phyloP scores from a whole-genome alignment of 2,329 filamentous ascomycete genomes.

The Diaporthe ampelina region DNA sequence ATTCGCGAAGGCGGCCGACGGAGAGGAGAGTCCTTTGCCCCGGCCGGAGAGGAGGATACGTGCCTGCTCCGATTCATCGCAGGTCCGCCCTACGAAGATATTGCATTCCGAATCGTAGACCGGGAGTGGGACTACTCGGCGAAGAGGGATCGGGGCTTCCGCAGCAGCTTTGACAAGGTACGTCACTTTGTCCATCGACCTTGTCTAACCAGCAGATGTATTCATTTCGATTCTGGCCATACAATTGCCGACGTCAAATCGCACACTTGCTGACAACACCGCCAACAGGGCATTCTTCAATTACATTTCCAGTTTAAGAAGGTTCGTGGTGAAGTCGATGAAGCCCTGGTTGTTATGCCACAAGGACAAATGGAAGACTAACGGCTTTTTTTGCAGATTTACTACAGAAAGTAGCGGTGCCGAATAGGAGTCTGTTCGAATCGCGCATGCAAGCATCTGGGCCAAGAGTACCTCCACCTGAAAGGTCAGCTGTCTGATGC shows the following conservation, averaged over 20 bases:
- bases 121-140: conserved; percentile 99
- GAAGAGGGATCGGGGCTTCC: conserved; percentile 94
- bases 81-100: conserved; percentile 94
- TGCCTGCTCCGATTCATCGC: conserved; percentile 97
- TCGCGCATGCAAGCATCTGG: neutral
- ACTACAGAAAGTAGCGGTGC: conserved; percentile 65
- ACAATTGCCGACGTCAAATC: conserved; percentile 17
- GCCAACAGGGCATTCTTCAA: conserved; percentile 85
- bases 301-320: conserved; percentile 99
- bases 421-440: neutral
- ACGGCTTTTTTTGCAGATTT: conserved; percentile 58
- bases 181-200: conserved; percentile 46
- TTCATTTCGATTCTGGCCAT: too few species aligned
- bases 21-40: conserved; percentile 91
- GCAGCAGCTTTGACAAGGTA: conserved; percentile 98
- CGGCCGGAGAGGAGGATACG: conserved; percentile 95
- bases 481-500: conserved; percentile 22
- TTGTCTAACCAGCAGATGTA: conserved; percentile 1
- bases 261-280: conserved; percentile 37
- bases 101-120: conserved; percentile 97
- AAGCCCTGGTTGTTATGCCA: neutral
- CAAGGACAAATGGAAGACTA: conserved; percentile 34
- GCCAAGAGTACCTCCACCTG: neutral
- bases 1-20: conserved; percentile 92
- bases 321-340: conserved; percentile 63